phyloP scores from a whole-genome alignment of 495 filamentous ascomycete genomes.

The Halenospora varia region DNA sequence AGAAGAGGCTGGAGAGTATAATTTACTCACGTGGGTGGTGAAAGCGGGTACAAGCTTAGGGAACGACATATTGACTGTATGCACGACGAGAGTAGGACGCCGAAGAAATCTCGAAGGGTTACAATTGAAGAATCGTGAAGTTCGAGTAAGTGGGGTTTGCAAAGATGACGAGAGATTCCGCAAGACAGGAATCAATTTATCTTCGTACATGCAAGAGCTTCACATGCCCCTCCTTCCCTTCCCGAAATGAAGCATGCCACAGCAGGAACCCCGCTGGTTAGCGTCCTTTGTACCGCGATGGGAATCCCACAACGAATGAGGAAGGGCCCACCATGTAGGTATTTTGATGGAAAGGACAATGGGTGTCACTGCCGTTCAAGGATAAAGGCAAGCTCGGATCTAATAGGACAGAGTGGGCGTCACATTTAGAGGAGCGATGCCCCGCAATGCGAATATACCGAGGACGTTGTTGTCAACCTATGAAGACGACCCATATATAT shows the following conservation, averaged over 20 bases:
- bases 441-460: no score
- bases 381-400: no score
- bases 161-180: not conserved
- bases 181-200: not conserved
- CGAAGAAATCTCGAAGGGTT: not conserved
- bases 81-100: not conserved
- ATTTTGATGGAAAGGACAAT: no score
- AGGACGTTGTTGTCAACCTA: no score
- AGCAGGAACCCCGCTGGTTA: not conserved
- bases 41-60: constrained; percentile 44
- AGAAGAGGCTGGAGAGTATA: not conserved
- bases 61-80: constrained; percentile 32
- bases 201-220: not conserved
- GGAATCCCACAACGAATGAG: not conserved
- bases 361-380: no score
- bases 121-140: no score
- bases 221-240: not conserved
- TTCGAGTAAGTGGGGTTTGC: no score
- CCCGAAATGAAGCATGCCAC: not conserved
- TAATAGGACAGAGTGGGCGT: no score
- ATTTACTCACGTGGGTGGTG: constrained; percentile 30
- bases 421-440: no score
- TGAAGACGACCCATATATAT: no score
- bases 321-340: not conserved
- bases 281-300: not conserved